Evolutionary conservation across 345 rosid genomes (phyloP).

Genomic region (Carallia brachiata): DNA sequence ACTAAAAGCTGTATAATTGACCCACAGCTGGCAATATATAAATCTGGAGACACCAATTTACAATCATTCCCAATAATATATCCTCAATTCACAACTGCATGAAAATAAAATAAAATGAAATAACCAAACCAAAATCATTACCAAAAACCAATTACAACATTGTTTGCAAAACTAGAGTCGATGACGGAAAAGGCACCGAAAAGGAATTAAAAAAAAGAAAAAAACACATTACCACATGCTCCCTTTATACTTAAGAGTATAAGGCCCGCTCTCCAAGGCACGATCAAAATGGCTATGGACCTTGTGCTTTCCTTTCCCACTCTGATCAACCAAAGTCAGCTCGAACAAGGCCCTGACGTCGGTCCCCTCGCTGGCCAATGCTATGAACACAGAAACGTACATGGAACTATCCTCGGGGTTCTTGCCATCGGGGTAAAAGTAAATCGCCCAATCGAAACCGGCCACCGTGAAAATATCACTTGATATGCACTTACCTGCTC

Average conservation of each 20-base stretch:
- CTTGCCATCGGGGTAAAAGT: conserved; percentile 93
- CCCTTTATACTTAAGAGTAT: conserved; percentile 73
- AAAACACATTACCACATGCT: conserved; percentile 79
- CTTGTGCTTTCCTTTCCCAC: conserved; percentile 85
- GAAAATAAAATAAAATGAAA: background rate
- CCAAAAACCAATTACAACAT: background rate
- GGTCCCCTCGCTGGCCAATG: conserved; percentile 81
- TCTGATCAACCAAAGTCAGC: conserved; percentile 85
- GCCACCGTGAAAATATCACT: conserved; percentile 85
- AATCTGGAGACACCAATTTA: background rate
- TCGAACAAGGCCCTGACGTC: conserved; percentile 93
- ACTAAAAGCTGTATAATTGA: background rate
- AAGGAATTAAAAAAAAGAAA: background rate
- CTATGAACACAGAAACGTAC: conserved; percentile 86
- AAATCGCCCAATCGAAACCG: conserved; percentile 91
- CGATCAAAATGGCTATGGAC: conserved; percentile 93
- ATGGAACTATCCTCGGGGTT: conserved; percentile 64
- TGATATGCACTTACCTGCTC: conserved; percentile 66
- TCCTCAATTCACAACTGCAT: too few species aligned
- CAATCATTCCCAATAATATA: background rate
- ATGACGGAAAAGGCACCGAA: background rate
- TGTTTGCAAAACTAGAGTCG: background rate
- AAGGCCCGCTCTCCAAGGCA: conserved; percentile 89
- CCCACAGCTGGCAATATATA: background rate
- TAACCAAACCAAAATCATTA: background rate